Evolutionary conservation across 2,329 filamentous ascomycete genomes (phyloP), one percentile per base, ranked within the genome.

Genomic region (Cladosporium sphaerospermum): DNA sequence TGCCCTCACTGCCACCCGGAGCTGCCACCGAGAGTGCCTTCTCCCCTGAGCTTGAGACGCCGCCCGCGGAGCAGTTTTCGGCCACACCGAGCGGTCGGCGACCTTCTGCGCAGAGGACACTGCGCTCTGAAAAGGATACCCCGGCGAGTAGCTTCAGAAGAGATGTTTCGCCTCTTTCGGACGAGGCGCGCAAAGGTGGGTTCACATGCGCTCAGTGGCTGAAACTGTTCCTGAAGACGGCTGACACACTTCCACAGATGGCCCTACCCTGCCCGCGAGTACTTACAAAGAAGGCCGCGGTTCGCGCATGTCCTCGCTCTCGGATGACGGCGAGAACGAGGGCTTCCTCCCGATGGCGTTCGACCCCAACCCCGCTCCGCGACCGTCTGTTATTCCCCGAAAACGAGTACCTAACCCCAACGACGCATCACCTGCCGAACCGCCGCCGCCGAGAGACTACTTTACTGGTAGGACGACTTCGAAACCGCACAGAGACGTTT

Each of bases 1-100:
- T 99, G 34, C 93, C 93, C 16, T 93, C 93, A 23, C 78, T 97
- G 19, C 93, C 92, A 31, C 87, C 88, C 5, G 89, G 82, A 61
- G 86, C 84, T 31, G 77, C 83, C 32, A 77, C 82, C 34, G 78
- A 79, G 39, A 81, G 78, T 58, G 77, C 80, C 3, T 87, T 85
- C 64, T 80, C 75, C 3, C 73, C 75, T 6, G 75, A 78, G 47
- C 65, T 72, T 36, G 79, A 83, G 47, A 79, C 78, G 9, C 81
- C 75, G 68, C 77, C 69, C 65, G 83, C 67, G 66, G 84, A 72
- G 70, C 77, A 69, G 70, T 85, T 87, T 57, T 82, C 80, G 32
- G 83, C 86, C 56, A 83, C 80, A 6, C 84, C 85, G 3, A 84
- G 81, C 42, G 86, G 91, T 61, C 73, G 86, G 28, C 73, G 86